Conservation (phyloP, 2,329 filamentous ascomycete species). For the Pseudofabraea citricarpa region DNA sequence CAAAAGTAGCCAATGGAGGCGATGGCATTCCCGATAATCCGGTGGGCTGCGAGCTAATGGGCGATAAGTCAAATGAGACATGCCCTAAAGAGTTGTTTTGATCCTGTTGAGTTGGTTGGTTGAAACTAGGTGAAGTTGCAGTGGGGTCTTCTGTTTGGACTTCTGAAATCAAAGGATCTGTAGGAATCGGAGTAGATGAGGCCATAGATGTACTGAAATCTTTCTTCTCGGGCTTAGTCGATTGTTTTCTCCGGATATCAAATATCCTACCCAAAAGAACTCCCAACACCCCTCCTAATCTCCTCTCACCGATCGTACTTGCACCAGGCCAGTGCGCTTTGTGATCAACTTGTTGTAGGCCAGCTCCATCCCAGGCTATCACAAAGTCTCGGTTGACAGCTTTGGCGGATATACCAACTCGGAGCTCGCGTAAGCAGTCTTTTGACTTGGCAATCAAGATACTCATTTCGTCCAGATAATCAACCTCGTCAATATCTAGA, state of each 20-base stretch:
- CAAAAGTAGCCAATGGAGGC: constrained; percentile 6
- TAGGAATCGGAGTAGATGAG: constrained; percentile 9
- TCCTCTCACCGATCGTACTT: constrained; percentile 53
- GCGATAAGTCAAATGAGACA: too few relatives aligned
- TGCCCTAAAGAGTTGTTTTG: too few relatives aligned
- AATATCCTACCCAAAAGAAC: constrained; percentile 63
- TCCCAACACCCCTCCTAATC: constrained; percentile 64
- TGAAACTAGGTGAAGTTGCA: neutral
- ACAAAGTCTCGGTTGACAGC: constrained; percentile 46
- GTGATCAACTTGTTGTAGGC: constrained; percentile 60
- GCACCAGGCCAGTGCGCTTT: constrained; percentile 50
- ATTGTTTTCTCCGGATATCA: constrained; percentile 43
- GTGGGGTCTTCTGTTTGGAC: neutral
- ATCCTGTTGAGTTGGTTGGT: neutral
- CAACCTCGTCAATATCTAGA: constrained; percentile 76
- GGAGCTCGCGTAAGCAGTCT: constrained; percentile 61
- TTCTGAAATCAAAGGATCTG: constrained; percentile 4
- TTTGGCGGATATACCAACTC: constrained; percentile 63
- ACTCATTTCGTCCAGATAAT: constrained; percentile 79
- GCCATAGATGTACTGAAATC: constrained; percentile 10
- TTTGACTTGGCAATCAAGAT: constrained; percentile 69
- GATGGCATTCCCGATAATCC: neutral
- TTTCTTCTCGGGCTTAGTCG: constrained; percentile 18
- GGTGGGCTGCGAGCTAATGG: too few relatives aligned
- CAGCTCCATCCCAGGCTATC: constrained; percentile 56